A percentile compares a stretch with the other conserved stretches of the same genome.
phyloP scores from a whole-genome alignment of 257 asterid species.

The Scutellaria baicalensis region DNA sequence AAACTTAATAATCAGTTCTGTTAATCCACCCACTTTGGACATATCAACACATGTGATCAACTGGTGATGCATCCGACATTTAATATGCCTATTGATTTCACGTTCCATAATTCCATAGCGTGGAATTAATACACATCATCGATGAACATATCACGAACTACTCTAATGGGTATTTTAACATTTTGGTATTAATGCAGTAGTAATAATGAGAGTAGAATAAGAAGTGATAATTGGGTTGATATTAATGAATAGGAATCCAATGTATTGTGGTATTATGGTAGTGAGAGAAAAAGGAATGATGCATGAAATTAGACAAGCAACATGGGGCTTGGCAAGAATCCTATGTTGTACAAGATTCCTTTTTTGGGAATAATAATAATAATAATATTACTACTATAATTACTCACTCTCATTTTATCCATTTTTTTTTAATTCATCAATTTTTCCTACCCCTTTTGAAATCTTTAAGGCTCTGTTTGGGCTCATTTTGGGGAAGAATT shows the following conservation, averaged over 20 bases:
- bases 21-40: too few relatives aligned
- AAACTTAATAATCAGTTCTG: too few relatives aligned
- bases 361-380: neutral
- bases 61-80: too few relatives aligned
- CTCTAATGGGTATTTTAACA: too few relatives aligned
- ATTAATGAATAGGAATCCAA: constrained; percentile 25
- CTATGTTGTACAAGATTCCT: constrained; percentile 11
- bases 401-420: neutral
- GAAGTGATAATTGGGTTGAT: constrained; percentile 13
- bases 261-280: constrained; percentile 4
- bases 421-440: too few relatives aligned
- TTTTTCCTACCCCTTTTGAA: neutral
- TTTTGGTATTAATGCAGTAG: neutral
- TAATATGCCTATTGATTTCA: too few relatives aligned
- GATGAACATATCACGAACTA: too few relatives aligned
- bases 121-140: too few relatives aligned
- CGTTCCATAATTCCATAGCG: too few relatives aligned
- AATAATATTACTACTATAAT: neutral
- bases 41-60: too few relatives aligned
- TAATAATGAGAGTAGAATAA: too few relatives aligned
- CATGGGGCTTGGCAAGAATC: constrained; percentile 19
- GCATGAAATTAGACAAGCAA: constrained; percentile 7
- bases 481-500: neutral
- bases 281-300: neutral
- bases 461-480: neutral